Evolutionary conservation across 2,329 filamentous ascomycete species (phyloP).

Genomic region (Aspergillus sojae): DNA sequence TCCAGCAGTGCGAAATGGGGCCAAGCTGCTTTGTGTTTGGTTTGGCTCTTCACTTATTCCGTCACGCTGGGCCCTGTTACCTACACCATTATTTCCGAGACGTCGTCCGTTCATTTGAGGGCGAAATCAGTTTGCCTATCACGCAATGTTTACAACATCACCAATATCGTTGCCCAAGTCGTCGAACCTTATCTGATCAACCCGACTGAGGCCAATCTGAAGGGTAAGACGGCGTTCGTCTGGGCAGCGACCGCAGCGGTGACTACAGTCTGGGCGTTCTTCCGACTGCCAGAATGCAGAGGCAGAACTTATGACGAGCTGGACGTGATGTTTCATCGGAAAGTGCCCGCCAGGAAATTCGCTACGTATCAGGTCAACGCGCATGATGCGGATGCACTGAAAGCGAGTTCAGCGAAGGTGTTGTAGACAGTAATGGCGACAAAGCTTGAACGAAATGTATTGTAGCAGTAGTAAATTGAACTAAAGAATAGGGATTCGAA

Average conservation of each 20-base stretch:
- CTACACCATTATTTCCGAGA: constrained; percentile 55
- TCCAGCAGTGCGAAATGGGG: constrained; percentile 37
- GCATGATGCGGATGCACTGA: constrained; percentile 3
- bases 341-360: constrained; percentile 40
- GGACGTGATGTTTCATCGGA: constrained; percentile 45
- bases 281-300: constrained; percentile 42
- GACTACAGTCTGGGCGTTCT: constrained; percentile 39
- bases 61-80: constrained; percentile 57
- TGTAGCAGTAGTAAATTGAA: background rate
- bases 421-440: background rate
- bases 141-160: constrained; percentile 53
- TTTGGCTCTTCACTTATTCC: constrained; percentile 58
- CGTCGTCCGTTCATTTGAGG: constrained; percentile 56
- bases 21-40: constrained; percentile 47
- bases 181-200: constrained; percentile 39
- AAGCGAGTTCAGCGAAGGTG: background rate
- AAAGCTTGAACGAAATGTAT: background rate
- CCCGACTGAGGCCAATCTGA: constrained; percentile 39
- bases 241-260: constrained; percentile 36
- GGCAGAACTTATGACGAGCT: constrained; percentile 44
- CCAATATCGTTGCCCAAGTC: constrained; percentile 48
- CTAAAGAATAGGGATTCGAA: background rate
- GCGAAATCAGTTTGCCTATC: constrained; percentile 58
- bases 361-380: constrained; percentile 13
- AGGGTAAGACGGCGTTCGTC: constrained; percentile 45